phyloP scores from a whole-genome alignment of 345 rosid genomes.

The Eucalyptus marginata region DNA sequence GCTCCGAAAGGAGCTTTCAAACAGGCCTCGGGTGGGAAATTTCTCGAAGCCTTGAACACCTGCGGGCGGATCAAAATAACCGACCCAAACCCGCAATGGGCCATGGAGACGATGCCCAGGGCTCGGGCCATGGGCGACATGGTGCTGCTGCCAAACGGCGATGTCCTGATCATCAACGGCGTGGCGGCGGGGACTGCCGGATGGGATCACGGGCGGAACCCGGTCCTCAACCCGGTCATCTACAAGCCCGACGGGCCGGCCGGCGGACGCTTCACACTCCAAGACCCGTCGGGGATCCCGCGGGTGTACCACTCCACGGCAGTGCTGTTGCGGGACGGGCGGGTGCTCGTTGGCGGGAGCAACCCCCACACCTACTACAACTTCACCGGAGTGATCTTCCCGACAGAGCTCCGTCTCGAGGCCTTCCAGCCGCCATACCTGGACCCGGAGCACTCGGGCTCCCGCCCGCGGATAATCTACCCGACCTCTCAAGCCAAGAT shows the following conservation, averaged over 20 bases:
- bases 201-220: slow-evolving; percentile 37
- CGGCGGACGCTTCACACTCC: slow-evolving; percentile 19
- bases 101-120: slow-evolving; percentile 45
- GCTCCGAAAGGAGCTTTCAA: slow-evolving; percentile 38
- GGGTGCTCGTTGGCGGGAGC: slow-evolving; percentile 52
- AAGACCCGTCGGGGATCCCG: slow-evolving; percentile 32
- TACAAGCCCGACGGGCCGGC: slow-evolving; percentile 23
- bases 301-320: slow-evolving; percentile 61
- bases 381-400: slow-evolving; percentile 38
- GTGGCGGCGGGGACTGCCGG: slow-evolving; percentile 35
- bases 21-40: neutral
- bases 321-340: slow-evolving; percentile 42
- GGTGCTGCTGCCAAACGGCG: slow-evolving; percentile 46
- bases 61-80: slow-evolving; percentile 34
- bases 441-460: neutral
- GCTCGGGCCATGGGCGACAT: slow-evolving; percentile 57
- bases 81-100: slow-evolving; percentile 24
- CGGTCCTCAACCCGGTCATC: slow-evolving; percentile 18
- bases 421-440: slow-evolving; percentile 46
- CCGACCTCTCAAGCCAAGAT: slow-evolving; percentile 8
- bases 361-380: slow-evolving; percentile 43
- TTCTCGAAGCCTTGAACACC: slow-evolving; percentile 13
- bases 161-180: slow-evolving; percentile 51
- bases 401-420: slow-evolving; percentile 46
- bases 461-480: slow-evolving; percentile 28